Base-by-base conservation (phyloP, 2,329 filamentous ascomycete species). In the Aspergillus costaricaensis region DNA sequence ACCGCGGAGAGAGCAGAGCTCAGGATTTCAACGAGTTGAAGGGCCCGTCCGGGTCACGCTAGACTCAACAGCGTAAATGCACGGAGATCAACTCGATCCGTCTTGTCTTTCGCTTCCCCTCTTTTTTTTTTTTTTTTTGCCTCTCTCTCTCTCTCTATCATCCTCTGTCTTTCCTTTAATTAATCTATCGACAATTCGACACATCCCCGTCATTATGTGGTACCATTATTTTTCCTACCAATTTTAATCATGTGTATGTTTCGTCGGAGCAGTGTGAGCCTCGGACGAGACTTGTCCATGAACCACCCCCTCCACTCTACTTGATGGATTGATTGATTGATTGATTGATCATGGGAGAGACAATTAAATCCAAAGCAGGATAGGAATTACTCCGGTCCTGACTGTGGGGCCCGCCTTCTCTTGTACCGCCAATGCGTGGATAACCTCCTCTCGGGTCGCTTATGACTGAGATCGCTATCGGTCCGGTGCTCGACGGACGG, bases 31-130 rank as follows among this genome's bases (percentile, higher is more conserved):
- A 14, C 32, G 12, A 36, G 32, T 36, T 36, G 41, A 44, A 21
- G 17, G 59, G 19, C 23, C n/a, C 17, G 25, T 53, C 49, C 55
- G 19, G 17, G 55, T 44, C 55, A 53, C 59, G 47, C 55, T 59
- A 61, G 36, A 54, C 53, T 52, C 19, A 38, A 61, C 25, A 53
- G 48, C 54, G 55, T 57, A 57, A 57, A 57, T 57, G 54, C 39
- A 54, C 23, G 47, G 53, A 21, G 44, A 44, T 44, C 52, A 55
- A 14, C 44, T 43, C 52, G 36, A 55, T 53, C 51, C 38, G 39
- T 53, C 52, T 49, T 17, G 23, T n/a, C 23, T 47, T 44, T 27
- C 15, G 39, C 7, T 55, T n/a, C 23, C 38, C 43, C 53, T 55
- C 53, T 19, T 39, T 43, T 52, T 12, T n/a, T 43, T 19, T 39